These are phyloP conservation scores for Candida taoyuanica DNA, from an alignment of 805 yeast species.

Conservation along the genomic window DNA sequence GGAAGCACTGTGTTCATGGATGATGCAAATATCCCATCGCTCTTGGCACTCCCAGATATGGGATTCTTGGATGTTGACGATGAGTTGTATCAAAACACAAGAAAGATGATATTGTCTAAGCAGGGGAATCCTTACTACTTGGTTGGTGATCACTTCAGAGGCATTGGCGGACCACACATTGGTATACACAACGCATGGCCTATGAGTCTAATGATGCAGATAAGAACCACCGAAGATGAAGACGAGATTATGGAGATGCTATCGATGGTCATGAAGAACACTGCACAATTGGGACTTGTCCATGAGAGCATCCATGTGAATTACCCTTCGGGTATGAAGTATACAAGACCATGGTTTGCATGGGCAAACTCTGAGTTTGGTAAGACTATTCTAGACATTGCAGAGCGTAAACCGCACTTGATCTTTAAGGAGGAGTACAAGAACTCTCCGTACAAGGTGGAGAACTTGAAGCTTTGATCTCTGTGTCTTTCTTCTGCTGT, in stretches of 20 bases:
- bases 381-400: slow-evolving; percentile 74
- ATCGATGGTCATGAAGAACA: slow-evolving; percentile 48
- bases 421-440: slow-evolving; percentile 46
- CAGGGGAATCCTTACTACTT: slow-evolving; percentile 77
- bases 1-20: slow-evolving; percentile 76
- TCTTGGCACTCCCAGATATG: slow-evolving; percentile 73
- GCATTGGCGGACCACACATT: slow-evolving; percentile 90
- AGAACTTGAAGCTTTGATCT: slow-evolving; percentile 2
- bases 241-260: slow-evolving; percentile 55
- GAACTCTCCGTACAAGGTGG: slow-evolving; percentile 10
- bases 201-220: slow-evolving; percentile 71
- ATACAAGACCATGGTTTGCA: slow-evolving; percentile 86
- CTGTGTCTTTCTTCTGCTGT: not conserved
- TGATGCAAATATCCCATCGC: slow-evolving; percentile 86
- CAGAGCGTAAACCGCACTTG: slow-evolving; percentile 66
- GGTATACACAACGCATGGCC: slow-evolving; percentile 88
- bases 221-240: slow-evolving; percentile 71
- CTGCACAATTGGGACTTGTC: slow-evolving; percentile 75
- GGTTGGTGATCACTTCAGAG: slow-evolving; percentile 57
- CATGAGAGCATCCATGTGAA: slow-evolving; percentile 78
- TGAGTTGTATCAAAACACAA: slow-evolving; percentile 67
- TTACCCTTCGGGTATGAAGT: slow-evolving; percentile 40
- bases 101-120: slow-evolving; percentile 66
- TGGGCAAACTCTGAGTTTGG: slow-evolving; percentile 95
- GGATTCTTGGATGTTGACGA: slow-evolving; percentile 54